Evolutionary conservation across 2,329 filamentous ascomycete species (phyloP), one percentile per base, ranked within the genome.

Genomic region (Cadophora sp.): DNA sequence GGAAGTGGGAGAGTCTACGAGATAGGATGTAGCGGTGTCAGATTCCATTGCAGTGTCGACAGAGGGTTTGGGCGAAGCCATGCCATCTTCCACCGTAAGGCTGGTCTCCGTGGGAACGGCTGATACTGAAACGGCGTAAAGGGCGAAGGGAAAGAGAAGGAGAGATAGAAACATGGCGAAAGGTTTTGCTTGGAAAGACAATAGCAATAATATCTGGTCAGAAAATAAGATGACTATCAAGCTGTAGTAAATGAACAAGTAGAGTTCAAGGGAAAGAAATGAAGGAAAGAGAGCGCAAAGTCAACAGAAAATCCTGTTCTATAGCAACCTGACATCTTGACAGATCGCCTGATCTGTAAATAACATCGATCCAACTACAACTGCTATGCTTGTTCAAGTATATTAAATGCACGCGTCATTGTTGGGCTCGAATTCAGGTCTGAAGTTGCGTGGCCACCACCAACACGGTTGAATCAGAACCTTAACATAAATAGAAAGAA

Each of bases 401-500:
- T 16, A 29, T 19, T 4, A 3, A 14, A 37, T 34, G 19, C 43
- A 48, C 43, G 22, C 43, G n/a, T 48, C 43, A 48, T 22, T 48
- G 19, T 56, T 56, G 27, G 27, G n/a, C n/a, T 11, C 1, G 2
- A 24, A 37, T 12, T 11, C 9, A 12, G 19, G 19, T 26, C 55
- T 1, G 16, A 4, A 34, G 7, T 3, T 58, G 11, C 7, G 26
- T 24, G 11, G 31, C 26, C 9, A 26, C 26, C 9, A 37, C 31
- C 29, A 58, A 58, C 19, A 37, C 24, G 19, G 9, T 5, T 56
- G 19, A 4, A 43, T 26, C n/a, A 58, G 7, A 58, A 12, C 55
- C 31, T 37, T 37, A 37, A 40, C 55, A 58, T 24, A 40, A 58
- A 58, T 58, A 58, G 29, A 12, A 37, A 12, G 55, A 58, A 16